phyloP scores from a whole-genome alignment of 2,329 filamentous ascomycete genomes.

The Cercospora beticola region DNA sequence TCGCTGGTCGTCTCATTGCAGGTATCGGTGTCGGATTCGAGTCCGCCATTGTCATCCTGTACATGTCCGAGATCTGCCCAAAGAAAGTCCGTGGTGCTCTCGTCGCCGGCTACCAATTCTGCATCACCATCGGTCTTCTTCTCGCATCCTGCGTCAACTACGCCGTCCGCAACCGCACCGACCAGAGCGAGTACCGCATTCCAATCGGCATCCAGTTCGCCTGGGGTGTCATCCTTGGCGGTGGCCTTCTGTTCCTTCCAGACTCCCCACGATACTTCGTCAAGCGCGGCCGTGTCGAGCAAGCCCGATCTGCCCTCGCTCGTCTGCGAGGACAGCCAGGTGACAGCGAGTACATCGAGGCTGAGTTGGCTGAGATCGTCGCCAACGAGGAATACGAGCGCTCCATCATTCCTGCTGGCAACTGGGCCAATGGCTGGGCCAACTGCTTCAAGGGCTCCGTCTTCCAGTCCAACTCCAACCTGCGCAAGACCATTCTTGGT shows the following conservation, averaged over 20 bases:
- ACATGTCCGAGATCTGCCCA: slow-evolving; percentile 75
- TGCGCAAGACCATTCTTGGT: slow-evolving; percentile 50
- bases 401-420: slow-evolving; percentile 61
- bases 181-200: slow-evolving; percentile 73
- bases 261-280: slow-evolving; percentile 86
- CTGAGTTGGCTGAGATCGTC: slow-evolving; percentile 79
- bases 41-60: slow-evolving; percentile 76
- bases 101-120: slow-evolving; percentile 82
- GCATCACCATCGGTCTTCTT: slow-evolving; percentile 67
- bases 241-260: slow-evolving; percentile 72
- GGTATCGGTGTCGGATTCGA: slow-evolving; percentile 79
- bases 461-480: slow-evolving; percentile 51
- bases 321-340: slow-evolving; percentile 71
- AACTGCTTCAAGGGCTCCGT: slow-evolving; percentile 61
- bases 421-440: slow-evolving; percentile 68
- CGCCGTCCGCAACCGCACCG: slow-evolving; percentile 60
- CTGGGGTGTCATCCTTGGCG: slow-evolving; percentile 73
- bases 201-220: slow-evolving; percentile 76
- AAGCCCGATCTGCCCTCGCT: slow-evolving; percentile 62
- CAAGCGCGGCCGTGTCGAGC: slow-evolving; percentile 68
- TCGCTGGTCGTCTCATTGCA: slow-evolving; percentile 71
- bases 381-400: slow-evolving; percentile 88
- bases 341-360: slow-evolving; percentile 72
- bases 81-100: slow-evolving; percentile 67
- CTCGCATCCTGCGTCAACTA: slow-evolving; percentile 75